These are phyloP conservation scores for Linderina pennispora DNA, from an alignment of 192 early-diverging fungal species.

Conservation along the genomic window DNA sequence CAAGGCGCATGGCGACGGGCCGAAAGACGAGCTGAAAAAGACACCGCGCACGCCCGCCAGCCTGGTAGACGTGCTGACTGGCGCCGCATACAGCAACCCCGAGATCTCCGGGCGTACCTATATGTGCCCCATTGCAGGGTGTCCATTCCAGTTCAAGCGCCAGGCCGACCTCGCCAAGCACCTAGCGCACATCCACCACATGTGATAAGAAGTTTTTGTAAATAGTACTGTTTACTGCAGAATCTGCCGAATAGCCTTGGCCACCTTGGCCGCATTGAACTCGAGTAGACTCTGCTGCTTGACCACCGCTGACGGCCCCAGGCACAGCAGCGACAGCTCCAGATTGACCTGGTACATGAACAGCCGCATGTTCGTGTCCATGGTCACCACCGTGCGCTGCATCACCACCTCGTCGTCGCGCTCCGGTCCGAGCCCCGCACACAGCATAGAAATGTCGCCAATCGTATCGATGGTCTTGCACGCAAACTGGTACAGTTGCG, in stretches of 20 bases:
- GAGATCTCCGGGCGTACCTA: constrained; percentile 19
- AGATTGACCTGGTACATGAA: constrained; percentile 37
- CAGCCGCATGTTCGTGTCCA: constrained; percentile 15
- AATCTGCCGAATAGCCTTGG: constrained; percentile 42
- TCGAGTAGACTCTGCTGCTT: constrained; percentile 38
- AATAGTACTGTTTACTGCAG: too few species aligned
- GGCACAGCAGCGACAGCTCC: constrained; percentile 25
- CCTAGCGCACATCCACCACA: constrained; percentile 18
- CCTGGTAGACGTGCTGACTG: constrained; percentile 18
- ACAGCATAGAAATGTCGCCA: constrained; percentile 75
- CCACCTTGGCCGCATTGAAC: constrained; percentile 37
- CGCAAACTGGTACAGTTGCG: constrained; percentile 87
- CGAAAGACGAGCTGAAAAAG: background rate
- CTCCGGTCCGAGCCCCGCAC: constrained; percentile 14
- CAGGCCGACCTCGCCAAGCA: constrained; percentile 22
- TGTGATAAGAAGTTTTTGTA: too few species aligned
- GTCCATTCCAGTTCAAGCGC: constrained; percentile 38
- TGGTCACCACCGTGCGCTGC: constrained; percentile 17
- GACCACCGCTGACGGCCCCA: constrained; percentile 14
- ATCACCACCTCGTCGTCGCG: constrained; percentile 11
- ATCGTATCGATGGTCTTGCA: constrained; percentile 93
- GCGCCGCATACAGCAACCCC: constrained; percentile 36
- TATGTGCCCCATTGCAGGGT: constrained; percentile 18
- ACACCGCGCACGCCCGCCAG: constrained; percentile 8
- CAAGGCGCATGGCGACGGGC: background rate